These are phyloP conservation scores for Alternaria sp. DNA, from an alignment of 2,329 filamentous ascomycete genomes.

Conservation along the genomic window DNA sequence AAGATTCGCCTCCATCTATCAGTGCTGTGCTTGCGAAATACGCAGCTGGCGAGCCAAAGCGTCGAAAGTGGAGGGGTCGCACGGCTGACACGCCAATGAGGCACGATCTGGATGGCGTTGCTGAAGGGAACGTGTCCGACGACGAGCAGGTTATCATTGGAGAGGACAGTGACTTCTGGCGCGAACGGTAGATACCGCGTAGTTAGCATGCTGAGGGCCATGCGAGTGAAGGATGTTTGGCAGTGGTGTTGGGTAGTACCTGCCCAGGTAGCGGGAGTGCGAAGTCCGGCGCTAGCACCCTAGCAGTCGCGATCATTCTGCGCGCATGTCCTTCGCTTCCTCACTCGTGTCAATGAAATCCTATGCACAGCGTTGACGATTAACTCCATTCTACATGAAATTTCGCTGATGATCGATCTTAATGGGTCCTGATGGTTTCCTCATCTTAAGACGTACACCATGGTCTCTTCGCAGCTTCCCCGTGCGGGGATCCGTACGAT, in stretches of 20 bases:
- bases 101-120: background rate
- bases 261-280: background rate
- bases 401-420: background rate
- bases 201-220: background rate
- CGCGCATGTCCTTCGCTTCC: background rate
- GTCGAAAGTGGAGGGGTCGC: background rate
- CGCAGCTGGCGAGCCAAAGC: background rate
- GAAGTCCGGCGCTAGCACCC: background rate
- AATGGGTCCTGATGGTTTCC: background rate
- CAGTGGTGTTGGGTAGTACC: background rate
- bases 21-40: background rate
- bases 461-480: background rate
- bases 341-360: background rate
- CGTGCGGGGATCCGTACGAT: constrained; percentile 12
- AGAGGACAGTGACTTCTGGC: background rate
- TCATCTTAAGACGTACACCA: background rate
- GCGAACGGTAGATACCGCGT: background rate
- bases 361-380: background rate
- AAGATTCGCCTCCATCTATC: background rate
- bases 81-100: background rate
- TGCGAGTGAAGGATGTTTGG: background rate
- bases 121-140: background rate
- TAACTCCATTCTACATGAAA: too few relatives aligned
- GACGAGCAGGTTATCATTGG: background rate
- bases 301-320: background rate